phyloP scores from a whole-genome alignment of 2,329 filamentous ascomycete species.

The Botrytis porri region DNA sequence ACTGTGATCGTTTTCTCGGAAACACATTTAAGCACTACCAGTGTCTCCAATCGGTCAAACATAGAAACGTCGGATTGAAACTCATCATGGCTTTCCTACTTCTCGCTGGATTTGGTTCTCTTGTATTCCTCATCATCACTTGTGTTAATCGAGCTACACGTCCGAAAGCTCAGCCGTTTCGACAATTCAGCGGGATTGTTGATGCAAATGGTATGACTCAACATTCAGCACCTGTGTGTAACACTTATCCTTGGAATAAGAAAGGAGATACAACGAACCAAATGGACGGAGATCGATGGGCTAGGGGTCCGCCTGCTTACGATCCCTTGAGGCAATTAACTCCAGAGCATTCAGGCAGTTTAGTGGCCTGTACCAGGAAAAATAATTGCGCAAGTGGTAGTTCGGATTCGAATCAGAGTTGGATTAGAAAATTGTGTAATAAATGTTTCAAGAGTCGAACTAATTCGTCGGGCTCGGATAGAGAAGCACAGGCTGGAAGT shows the following conservation, averaged over 20 bases:
- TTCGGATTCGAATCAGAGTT: background rate
- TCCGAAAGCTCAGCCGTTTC: constrained; percentile 7
- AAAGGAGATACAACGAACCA: background rate
- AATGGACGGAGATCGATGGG: background rate
- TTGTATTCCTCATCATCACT: constrained; percentile 13
- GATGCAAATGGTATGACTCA: background rate
- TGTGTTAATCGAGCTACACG: background rate
- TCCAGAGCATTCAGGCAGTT: background rate
- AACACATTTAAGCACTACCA: background rate
- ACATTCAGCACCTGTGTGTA: background rate
- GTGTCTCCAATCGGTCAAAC: constrained; percentile 1
- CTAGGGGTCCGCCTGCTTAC: background rate
- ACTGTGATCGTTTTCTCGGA: constrained; percentile 2
- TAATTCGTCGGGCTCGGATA: background rate
- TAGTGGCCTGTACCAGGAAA: background rate
- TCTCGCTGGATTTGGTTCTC: background rate
- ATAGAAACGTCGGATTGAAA: constrained; percentile 14
- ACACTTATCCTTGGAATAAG: background rate
- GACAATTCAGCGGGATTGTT: background rate
- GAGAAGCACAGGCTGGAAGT: background rate
- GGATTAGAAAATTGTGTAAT: constrained; percentile 6
- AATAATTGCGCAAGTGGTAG: background rate
- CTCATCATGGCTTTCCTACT: constrained; percentile 10
- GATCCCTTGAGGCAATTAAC: background rate
- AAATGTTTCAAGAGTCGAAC: background rate